A percentile compares a stretch with the other conserved stretches of the same genome.
Conservation (phyloP, 164 flowering plant species). For the Annona cherimola region DNA sequence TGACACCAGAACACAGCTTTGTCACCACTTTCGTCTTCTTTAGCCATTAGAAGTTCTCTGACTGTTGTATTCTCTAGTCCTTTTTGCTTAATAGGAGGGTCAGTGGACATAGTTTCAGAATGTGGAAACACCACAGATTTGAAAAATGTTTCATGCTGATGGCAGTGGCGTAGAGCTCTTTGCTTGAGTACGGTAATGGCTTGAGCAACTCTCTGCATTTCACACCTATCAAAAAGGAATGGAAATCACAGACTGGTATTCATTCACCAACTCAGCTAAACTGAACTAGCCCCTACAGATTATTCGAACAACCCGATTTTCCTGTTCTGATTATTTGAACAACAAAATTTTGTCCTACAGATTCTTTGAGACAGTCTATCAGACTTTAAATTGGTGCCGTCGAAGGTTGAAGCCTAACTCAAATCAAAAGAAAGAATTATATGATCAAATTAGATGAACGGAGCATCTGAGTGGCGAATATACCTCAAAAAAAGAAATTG, state of each 20-base stretch:
- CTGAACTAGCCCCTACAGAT: background rate
- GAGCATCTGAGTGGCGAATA: background rate
- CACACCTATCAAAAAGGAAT: conserved; percentile 7
- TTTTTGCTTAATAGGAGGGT: conserved; percentile 24
- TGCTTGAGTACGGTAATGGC: conserved; percentile 26
- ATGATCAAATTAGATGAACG: background rate
- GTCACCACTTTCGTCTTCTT: conserved; percentile 43
- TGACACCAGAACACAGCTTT: conserved; percentile 64
- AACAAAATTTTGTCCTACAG: background rate
- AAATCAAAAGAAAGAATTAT: too few species aligned
- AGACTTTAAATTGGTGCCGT: background rate
- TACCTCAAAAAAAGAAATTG: background rate
- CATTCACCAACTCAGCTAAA: background rate
- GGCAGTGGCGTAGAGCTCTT: conserved; percentile 16
- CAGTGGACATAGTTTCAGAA: conserved; percentile 29
- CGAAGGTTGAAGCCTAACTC: background rate
- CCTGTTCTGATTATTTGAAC: too few species aligned
- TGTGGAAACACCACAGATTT: conserved; percentile 16
- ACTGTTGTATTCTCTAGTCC: conserved; percentile 72
- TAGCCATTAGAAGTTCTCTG: conserved; percentile 58
- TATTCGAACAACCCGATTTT: background rate
- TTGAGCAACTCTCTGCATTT: conserved; percentile 40
- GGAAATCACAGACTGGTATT: background rate
- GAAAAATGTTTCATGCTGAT: conserved; percentile 4
- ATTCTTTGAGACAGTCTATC: background rate